These are phyloP conservation scores for Candida sojae DNA, from an alignment of 1,139 yeast genomes.

Conservation along the genomic window DNA sequence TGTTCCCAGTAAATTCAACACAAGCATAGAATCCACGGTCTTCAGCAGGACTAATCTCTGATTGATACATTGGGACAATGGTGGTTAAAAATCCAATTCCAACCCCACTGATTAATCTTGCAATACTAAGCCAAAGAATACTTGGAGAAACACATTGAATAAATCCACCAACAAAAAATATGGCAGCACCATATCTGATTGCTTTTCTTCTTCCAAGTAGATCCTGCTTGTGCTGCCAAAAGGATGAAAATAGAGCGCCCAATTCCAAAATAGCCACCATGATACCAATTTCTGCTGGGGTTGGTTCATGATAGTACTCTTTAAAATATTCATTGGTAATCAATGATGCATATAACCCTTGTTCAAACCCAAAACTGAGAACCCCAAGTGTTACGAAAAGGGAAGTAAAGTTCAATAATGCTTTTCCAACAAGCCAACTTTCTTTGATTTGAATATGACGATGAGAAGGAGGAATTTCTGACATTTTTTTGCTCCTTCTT, in stretches of 20 bases:
- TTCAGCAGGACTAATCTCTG: conserved; percentile 88
- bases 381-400: conserved; percentile 62
- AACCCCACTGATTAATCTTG: conserved; percentile 79
- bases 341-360: conserved; percentile 61
- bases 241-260: conserved; percentile 81
- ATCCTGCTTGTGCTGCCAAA: conserved; percentile 79
- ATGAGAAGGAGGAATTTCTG: conserved; percentile 13
- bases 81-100: conserved; percentile 93
- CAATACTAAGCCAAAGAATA: conserved; percentile 55
- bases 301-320: conserved; percentile 67
- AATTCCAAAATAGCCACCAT: conserved; percentile 58
- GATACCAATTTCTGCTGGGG: conserved; percentile 51
- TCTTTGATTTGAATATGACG: conserved; percentile 40
- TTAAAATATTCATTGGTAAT: conserved; percentile 73
- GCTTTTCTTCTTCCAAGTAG: conserved; percentile 78
- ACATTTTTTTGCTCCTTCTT: neutral
- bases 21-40: conserved; percentile 89
- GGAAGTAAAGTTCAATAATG: conserved; percentile 56
- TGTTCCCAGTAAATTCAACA: conserved; percentile 89
- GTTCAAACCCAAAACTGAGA: conserved; percentile 63
- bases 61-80: conserved; percentile 92
- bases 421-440: conserved; percentile 51
- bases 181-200: conserved; percentile 76
- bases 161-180: conserved; percentile 80
- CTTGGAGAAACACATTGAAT: conserved; percentile 61